Percentiles rank a stretch among this genome's conserved stretches.
These are phyloP conservation scores for Tylopilus sp. DNA, from an alignment of 768 basidiomycete genomes.

Conservation along the genomic window DNA sequence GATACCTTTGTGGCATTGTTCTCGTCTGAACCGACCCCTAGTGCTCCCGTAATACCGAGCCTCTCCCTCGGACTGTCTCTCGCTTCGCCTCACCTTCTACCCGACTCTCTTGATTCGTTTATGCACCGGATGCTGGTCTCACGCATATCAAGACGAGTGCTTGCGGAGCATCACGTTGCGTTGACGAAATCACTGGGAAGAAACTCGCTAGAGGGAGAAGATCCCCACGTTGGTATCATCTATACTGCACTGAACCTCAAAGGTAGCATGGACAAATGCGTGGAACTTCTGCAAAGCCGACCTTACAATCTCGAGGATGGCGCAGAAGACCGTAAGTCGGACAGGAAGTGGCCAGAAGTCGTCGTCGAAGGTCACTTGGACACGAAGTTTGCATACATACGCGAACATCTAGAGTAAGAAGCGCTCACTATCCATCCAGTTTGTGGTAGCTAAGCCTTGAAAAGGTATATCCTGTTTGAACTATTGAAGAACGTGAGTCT, in stretches of 20 bases:
- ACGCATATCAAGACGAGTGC: slow-evolving; percentile 83
- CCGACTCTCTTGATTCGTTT: slow-evolving; percentile 80
- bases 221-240: slow-evolving; percentile 81
- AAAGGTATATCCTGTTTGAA: slow-evolving; percentile 83
- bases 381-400: slow-evolving; percentile 76
- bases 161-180: slow-evolving; percentile 87
- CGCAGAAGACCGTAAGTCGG: slow-evolving; percentile 21
- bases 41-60: slow-evolving; percentile 76
- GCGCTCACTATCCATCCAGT: not conserved
- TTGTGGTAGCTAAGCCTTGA: not conserved
- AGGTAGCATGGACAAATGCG: slow-evolving; percentile 69
- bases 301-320: slow-evolving; percentile 44
- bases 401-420: slow-evolving; percentile 79
- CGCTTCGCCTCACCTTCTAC: slow-evolving; percentile 74
- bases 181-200: slow-evolving; percentile 56
- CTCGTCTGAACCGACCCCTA: slow-evolving; percentile 29
- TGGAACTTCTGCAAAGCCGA: slow-evolving; percentile 48
- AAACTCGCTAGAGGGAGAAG: slow-evolving; percentile 35
- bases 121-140: slow-evolving; percentile 91
- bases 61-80: slow-evolving; percentile 80
- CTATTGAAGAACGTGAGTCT: slow-evolving; percentile 78
- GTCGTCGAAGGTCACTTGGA: slow-evolving; percentile 69
- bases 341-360: slow-evolving; percentile 57
- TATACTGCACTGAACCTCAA: slow-evolving; percentile 70
- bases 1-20: not conserved